Base-by-base conservation (phyloP, 176 grass and related monocot genomes). In the Oryza longistaminata region DNA sequence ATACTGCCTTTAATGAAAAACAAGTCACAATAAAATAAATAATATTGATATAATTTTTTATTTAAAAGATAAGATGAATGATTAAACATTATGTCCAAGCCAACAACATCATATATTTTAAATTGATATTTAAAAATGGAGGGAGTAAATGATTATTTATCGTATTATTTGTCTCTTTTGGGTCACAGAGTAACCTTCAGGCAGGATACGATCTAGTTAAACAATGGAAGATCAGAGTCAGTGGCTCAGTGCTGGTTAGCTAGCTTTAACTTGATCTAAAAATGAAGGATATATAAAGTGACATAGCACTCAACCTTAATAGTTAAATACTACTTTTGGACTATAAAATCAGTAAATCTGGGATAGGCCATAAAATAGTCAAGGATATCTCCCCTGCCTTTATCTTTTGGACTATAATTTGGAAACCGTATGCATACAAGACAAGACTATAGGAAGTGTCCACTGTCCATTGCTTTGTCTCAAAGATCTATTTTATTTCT, bases 81-180 rank as follows among this genome's bases (percentile, higher is more conserved):
- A n/a, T n/a, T n/a, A n/a, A n/a, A 39, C 37, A 5, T 39, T 39
- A 39, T 39, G 0, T 5, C 0, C 34, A 34, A 34, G 34, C 4
- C 34, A 29, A 29, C 29, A 29, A 29, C 29, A 2, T 29, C 29
- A 29, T 29, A 29, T 29, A 29, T 29, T 29, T 29, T 34, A 34
- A 34, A 34, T 0, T 34, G 34, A 39, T 39, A 39, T 39, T 39
- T 39, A 6, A 1, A 39, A 42, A 8, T 9, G 0, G 1, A 42
- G 40, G 0, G 1, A 8, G 40, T 42, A 42, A 7, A 42, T 9
- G 40, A 42, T 42, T 42, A 45, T 82, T 48, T 86, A 82, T 82
- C 2, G 2, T 86, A 67, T 42, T 42, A 42, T 9, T 78, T 39
- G 13, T 90, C 79, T 83, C 58, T 90, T 78, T 90, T 67, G 11